These are phyloP conservation scores for Vachellia collinsii DNA, from an alignment of 306 rosid species.

Conservation along the genomic window DNA sequence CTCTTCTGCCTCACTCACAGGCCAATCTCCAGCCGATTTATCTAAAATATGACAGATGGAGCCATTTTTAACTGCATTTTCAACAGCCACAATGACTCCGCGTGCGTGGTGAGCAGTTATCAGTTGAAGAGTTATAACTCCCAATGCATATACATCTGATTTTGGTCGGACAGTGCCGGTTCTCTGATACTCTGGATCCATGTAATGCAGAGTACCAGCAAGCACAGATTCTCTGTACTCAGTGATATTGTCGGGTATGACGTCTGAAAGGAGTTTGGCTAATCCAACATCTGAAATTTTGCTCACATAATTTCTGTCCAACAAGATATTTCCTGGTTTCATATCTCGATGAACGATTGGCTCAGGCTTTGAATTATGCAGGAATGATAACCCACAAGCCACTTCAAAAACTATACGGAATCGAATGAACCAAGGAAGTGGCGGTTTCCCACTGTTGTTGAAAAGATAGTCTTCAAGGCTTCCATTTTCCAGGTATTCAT, in stretches of 20 bases:
- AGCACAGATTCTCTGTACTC: conserved; percentile 81
- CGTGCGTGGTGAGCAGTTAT: conserved; percentile 71
- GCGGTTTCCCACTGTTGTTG: conserved; percentile 53
- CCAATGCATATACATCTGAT: conserved; percentile 91
- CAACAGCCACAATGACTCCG: conserved; percentile 57
- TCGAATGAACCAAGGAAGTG: conserved; percentile 83
- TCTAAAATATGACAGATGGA: conserved; percentile 65
- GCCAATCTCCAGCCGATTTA: conserved; percentile 82
- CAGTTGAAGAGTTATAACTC: conserved; percentile 76
- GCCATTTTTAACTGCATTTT: conserved; percentile 68
- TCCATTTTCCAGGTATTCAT: conserved; percentile 91
- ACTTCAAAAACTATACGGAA: conserved; percentile 72
- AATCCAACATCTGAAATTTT: conserved; percentile 91
- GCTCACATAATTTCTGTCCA: conserved; percentile 80
- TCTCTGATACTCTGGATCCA: conserved; percentile 99
- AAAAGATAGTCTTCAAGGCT: conserved; percentile 75
- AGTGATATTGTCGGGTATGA: conserved; percentile 79
- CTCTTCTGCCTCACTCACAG: conserved; percentile 69
- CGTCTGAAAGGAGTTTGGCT: conserved; percentile 75
- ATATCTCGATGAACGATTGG: conserved; percentile 91
- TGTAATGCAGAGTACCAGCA: conserved; percentile 89
- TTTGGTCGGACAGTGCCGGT: conserved; percentile 91
- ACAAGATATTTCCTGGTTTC: conserved; percentile 89
- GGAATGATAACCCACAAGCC: conserved; percentile 87
- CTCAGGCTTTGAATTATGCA: conserved; percentile 85